These are phyloP conservation scores for Globisporangium spinosum DNA, from an alignment of 352 stramenopile genomes.

Conservation along the genomic window DNA sequence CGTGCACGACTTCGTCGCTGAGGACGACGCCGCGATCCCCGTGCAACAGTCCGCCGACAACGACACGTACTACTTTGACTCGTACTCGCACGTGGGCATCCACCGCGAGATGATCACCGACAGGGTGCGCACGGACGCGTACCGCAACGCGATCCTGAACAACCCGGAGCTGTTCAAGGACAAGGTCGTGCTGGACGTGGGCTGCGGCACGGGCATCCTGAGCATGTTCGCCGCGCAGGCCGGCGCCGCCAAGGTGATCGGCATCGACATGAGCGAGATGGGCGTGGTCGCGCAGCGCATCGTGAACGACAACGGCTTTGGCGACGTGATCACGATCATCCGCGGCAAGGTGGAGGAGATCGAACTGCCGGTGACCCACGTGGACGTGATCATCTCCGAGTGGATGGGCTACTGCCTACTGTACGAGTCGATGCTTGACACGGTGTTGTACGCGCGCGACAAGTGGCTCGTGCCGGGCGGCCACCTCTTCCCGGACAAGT, in stretches of 20 bases:
- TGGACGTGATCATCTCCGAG: slow-evolving; percentile 98
- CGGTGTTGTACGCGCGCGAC: slow-evolving; percentile 94
- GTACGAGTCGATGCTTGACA: slow-evolving; percentile 99
- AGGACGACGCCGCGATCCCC: slow-evolving; percentile 37
- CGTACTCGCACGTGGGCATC: slow-evolving; percentile 98
- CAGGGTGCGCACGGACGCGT: slow-evolving; percentile 92
- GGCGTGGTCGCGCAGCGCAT: slow-evolving; percentile 93
- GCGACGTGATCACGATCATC: slow-evolving; percentile 90
- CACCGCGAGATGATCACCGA: slow-evolving; percentile 95
- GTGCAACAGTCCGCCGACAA: slow-evolving; percentile 53
- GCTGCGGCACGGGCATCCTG: slow-evolving; percentile 96
- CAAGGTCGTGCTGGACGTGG: slow-evolving; percentile 97
- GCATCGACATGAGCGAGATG: slow-evolving; percentile 95
- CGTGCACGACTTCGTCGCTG: slow-evolving; percentile 62
- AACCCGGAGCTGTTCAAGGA: slow-evolving; percentile 96
- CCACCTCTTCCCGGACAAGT: slow-evolving; percentile 97
- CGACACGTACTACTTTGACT: slow-evolving; percentile 97
- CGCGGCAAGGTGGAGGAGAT: slow-evolving; percentile 93
- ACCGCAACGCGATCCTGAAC: slow-evolving; percentile 97
- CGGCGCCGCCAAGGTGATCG: slow-evolving; percentile 89
- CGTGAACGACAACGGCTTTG: slow-evolving; percentile 92
- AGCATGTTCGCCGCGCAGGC: slow-evolving; percentile 97
- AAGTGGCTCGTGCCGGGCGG: slow-evolving; percentile 93
- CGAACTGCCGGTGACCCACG: slow-evolving; percentile 89
- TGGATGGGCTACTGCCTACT: slow-evolving; percentile 99